Evolutionary conservation across 495 filamentous ascomycete species (phyloP), one percentile per base, ranked within the genome.

Genomic region (Geopyxis carbonaria): DNA sequence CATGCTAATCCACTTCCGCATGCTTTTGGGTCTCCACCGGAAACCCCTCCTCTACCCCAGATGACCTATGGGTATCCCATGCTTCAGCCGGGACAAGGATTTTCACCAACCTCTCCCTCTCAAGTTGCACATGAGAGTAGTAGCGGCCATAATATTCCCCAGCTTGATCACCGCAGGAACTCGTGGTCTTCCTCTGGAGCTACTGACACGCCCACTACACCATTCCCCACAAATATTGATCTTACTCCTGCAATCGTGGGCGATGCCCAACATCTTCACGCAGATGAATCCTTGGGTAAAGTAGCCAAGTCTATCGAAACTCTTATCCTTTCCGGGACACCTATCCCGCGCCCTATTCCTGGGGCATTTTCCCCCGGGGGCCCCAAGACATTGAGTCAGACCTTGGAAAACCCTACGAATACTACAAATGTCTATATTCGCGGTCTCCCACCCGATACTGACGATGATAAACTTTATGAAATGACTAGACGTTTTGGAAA

Each of bases 401-500:
- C 83, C 49, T 65, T 95, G 33, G 79, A 91, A 57, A 95, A 95
- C 48, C 78, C 79, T 25, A 80, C 72, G 55, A 78, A 63, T 49
- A 86, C 70, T 65, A 95, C 70, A 34, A 99, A 99, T 48, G 87
- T 99, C 45, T 99, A 99, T 62, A 92, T 99, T 43, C 78, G 89
- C 38, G 89, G 89, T 11, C 75, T 99, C 35, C 80, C 82, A 31
- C 91, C 91, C 0, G 80, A 89, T 48, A 95, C 87, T 0, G 85
- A 87, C 35, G 89, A 99, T 56, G 80, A 92, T 34, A 77, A 87
- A 53, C 63, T 99, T 29, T 68, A 78, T 40, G 64, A 64, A 11
- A 94, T 89, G 63, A 80, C 84, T 11, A 64, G 68, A 43, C 76
- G 86, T 24, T 99, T 94, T 52, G 91, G 89, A 28, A 73, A 72